Conservation (phyloP, 805 yeast genomes). For the Torulaspora maleeae region DNA sequence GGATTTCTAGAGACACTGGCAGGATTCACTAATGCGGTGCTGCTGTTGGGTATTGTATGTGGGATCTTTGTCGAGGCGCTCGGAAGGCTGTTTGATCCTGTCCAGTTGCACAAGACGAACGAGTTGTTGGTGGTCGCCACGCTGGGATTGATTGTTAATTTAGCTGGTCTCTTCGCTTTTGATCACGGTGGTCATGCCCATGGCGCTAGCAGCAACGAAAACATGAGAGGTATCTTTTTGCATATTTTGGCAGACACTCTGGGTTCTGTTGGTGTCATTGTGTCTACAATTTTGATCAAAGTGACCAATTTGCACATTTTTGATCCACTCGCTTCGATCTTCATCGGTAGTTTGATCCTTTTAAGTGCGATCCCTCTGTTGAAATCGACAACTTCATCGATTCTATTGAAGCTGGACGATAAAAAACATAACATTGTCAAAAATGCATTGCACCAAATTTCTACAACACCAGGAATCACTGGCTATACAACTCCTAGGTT, state of each 20-base stretch:
- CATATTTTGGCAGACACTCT: slow-evolving; percentile 93
- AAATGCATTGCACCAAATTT: slow-evolving; percentile 60
- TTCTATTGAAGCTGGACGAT: slow-evolving; percentile 57
- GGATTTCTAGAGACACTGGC: slow-evolving; percentile 84
- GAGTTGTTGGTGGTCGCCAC: slow-evolving; percentile 82
- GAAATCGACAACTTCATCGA: slow-evolving; percentile 69
- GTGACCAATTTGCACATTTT: slow-evolving; percentile 64
- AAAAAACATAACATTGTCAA: slow-evolving; percentile 60
- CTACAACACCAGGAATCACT: slow-evolving; percentile 70
- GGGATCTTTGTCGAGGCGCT: slow-evolving; percentile 85
- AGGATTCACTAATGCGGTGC: slow-evolving; percentile 91
- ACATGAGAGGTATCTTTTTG: slow-evolving; percentile 90
- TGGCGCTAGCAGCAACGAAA: slow-evolving; percentile 45
- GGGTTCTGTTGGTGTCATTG: slow-evolving; percentile 96
- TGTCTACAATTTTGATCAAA: slow-evolving; percentile 76
- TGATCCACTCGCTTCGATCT: slow-evolving; percentile 87
- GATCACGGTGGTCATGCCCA: slow-evolving; percentile 68
- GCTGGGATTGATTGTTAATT: slow-evolving; percentile 79
- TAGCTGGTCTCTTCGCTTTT: slow-evolving; percentile 92
- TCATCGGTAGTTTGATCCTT: slow-evolving; percentile 78
- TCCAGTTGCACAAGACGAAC: slow-evolving; percentile 68
- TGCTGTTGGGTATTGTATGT: slow-evolving; percentile 80
- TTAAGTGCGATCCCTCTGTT: slow-evolving; percentile 80
- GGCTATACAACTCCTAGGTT: slow-evolving; percentile 87
- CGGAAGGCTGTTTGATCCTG: slow-evolving; percentile 75